Percentiles rank a stretch among this genome's conserved stretches.
Conservation (phyloP, 164 flowering plant genomes). For the Annona cherimola region DNA sequence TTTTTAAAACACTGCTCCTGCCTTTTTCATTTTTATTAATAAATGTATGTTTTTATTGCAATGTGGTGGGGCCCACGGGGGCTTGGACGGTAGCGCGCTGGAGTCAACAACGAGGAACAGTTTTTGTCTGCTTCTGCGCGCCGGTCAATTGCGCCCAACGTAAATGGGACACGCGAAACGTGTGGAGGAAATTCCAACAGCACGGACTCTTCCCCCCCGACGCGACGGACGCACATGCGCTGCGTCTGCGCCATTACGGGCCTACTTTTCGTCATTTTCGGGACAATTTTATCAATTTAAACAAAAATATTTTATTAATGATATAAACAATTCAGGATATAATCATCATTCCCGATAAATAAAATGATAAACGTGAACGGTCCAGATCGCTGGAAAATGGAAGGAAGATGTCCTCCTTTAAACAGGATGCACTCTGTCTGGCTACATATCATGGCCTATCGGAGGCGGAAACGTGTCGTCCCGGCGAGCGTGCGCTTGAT, state of each 20-base stretch:
- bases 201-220: background rate
- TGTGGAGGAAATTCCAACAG: background rate
- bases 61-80: background rate
- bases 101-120: background rate
- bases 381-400: background rate
- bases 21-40: no score
- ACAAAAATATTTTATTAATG: no score
- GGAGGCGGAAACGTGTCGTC: background rate
- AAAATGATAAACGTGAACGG: no score
- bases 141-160: background rate
- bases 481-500: background rate
- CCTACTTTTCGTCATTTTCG: background rate
- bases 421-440: no score
- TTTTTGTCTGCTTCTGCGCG: background rate
- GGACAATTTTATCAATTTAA: background rate
- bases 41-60: no score
- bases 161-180: background rate
- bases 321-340: background rate
- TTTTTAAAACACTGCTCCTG: no score
- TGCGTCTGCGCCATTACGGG: background rate
- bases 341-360: no score
- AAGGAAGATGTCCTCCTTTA: background rate
- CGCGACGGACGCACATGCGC: background rate
- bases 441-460: no score
- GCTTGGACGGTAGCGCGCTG: background rate